These are phyloP conservation scores for Picea sitchensis DNA, from an alignment of 75 land plant species.

Conservation along the genomic window DNA sequence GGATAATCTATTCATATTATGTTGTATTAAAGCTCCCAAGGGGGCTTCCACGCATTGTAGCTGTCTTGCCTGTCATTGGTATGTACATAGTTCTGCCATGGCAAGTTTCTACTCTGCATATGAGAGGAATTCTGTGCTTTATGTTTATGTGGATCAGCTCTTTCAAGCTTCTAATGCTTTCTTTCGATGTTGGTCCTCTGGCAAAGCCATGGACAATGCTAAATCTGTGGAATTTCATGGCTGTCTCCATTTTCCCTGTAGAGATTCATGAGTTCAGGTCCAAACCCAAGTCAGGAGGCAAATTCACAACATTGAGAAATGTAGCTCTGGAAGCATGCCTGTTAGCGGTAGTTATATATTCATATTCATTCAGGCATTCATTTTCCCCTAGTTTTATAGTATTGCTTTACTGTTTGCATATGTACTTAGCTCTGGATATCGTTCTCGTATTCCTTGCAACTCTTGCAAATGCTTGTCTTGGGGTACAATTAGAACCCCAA, in stretches of 20 bases:
- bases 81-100: constrained; percentile 39
- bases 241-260: too few relatives aligned
- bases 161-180: too few relatives aligned
- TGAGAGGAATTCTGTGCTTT: constrained; percentile 39
- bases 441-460: constrained; percentile 30
- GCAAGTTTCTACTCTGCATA: constrained; percentile 25
- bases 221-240: too few relatives aligned
- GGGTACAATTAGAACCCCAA: constrained; percentile 46
- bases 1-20: constrained; percentile 17
- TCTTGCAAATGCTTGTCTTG: constrained; percentile 20
- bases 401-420: constrained; percentile 25
- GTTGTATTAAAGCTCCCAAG: constrained; percentile 25
- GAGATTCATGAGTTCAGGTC: too few relatives aligned
- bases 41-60: constrained; percentile 43
- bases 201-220: too few relatives aligned
- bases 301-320: not conserved
- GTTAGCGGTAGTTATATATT: too few relatives aligned
- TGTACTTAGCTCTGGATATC: constrained; percentile 36
- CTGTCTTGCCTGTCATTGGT: constrained; percentile 41
- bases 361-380: constrained; percentile 7
- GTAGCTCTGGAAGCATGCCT: too few relatives aligned
- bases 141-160: constrained; percentile 57
- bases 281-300: not conserved
- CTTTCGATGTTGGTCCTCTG: too few relatives aligned
- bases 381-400: constrained; percentile 14